A percentile compares a stretch with the other conserved stretches of the same genome.
phyloP scores from a whole-genome alignment of 257 asterid species.

The Solanum stenotomum region DNA sequence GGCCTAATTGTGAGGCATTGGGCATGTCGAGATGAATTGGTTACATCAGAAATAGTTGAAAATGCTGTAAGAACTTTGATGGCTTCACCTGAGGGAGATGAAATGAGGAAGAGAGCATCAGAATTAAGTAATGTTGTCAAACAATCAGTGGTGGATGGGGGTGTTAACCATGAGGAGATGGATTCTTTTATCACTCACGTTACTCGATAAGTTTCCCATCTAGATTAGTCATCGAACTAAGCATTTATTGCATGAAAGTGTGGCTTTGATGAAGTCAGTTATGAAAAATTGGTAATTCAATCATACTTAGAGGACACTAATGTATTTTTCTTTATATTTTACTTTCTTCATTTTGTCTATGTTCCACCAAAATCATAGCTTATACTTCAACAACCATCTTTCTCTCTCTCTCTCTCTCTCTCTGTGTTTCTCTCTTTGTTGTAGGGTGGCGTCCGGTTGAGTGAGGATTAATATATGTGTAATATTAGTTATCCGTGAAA shows the following conservation, averaged over 20 bases:
- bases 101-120: conserved; percentile 15
- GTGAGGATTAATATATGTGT: not conserved
- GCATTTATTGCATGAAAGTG: not conserved
- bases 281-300: too few species aligned
- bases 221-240: not conserved
- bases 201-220: not conserved
- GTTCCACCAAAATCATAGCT: not conserved
- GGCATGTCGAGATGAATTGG: conserved; percentile 6
- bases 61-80: conserved; percentile 23
- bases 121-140: conserved; percentile 2
- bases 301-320: too few species aligned
- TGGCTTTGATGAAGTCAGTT: not conserved
- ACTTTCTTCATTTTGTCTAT: not conserved
- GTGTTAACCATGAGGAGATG: not conserved
- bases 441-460: not conserved
- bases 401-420: not conserved
- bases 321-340: too few species aligned
- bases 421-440: not conserved
- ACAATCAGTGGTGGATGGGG: conserved; percentile 2
- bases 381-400: not conserved
- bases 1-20: conserved; percentile 32
- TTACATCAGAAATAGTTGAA: conserved; percentile 23
- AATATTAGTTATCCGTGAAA: not conserved
- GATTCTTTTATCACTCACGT: not conserved
- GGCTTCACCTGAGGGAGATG: conserved; percentile 15